phyloP scores from a whole-genome alignment of 352 stramenopile species.

The Phytophthora quininea region DNA sequence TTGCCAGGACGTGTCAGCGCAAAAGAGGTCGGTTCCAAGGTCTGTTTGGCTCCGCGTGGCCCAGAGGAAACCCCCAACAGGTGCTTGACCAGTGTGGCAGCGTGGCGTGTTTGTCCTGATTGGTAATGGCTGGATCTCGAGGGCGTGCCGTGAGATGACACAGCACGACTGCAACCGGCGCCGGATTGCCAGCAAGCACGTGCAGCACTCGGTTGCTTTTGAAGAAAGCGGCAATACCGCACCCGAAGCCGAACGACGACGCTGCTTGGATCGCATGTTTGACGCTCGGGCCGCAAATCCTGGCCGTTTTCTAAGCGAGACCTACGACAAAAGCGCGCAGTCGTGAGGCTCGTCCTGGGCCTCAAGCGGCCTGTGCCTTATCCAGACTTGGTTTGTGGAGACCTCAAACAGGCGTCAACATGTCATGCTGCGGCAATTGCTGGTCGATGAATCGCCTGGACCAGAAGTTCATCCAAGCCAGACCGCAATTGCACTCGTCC shows the following conservation, averaged over 20 bases:
- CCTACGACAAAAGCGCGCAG: neutral
- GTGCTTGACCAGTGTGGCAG: neutral
- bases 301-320: slow-evolving; percentile 16
- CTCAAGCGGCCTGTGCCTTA: too few species aligned
- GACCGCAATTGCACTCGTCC: too few species aligned
- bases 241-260: neutral
- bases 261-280: slow-evolving; percentile 15
- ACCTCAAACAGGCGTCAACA: neutral
- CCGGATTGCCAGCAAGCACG: slow-evolving; percentile 14
- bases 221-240: neutral
- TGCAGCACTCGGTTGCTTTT: slow-evolving; percentile 10
- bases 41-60: neutral
- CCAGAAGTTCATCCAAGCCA: too few species aligned
- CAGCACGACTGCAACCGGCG: too few species aligned
- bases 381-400: neutral
- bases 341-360: too few species aligned
- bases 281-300: slow-evolving; percentile 22
- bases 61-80: neutral
- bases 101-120: neutral
- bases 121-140: neutral
- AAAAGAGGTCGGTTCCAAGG: neutral
- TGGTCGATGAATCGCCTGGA: neutral
- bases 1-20: too few species aligned
- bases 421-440: neutral
- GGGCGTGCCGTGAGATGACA: neutral